phyloP scores from a whole-genome alignment of 2,329 filamentous ascomycete species.

The Xylariales sp. region DNA sequence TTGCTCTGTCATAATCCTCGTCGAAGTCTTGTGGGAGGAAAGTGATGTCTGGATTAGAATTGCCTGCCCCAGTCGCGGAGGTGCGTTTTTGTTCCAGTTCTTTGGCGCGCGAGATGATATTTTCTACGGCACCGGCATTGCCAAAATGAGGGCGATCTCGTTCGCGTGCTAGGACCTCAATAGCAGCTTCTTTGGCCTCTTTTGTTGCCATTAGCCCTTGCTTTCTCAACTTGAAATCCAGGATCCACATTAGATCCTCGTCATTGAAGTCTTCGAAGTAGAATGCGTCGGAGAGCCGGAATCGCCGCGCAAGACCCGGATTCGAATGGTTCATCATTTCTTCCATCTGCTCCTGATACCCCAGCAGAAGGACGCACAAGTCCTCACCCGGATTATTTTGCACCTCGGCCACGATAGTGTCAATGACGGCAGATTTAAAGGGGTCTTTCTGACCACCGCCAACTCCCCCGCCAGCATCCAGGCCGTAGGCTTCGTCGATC shows the following conservation, averaged over 20 bases:
- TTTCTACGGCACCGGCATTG: constrained; percentile 81
- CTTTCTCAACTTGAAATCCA: constrained; percentile 71
- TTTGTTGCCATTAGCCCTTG: constrained; percentile 65
- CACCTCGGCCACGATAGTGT: constrained; percentile 79
- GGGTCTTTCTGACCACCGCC: constrained; percentile 43
- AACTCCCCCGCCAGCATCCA: constrained; percentile 55
- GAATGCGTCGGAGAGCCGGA: constrained; percentile 70
- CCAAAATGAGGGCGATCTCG: constrained; percentile 75
- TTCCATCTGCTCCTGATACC: constrained; percentile 76
- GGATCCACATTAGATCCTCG: constrained; percentile 66
- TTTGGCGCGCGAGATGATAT: constrained; percentile 70
- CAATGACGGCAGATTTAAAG: constrained; percentile 74
- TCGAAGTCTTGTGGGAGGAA: constrained; percentile 60
- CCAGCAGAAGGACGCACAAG: constrained; percentile 76
- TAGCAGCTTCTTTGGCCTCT: constrained; percentile 63
- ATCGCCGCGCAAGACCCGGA: constrained; percentile 76
- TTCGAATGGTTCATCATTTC: constrained; percentile 81
- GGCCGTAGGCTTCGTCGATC: constrained; percentile 82
- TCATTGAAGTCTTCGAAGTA: constrained; percentile 75
- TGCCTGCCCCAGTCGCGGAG: constrained; percentile 16
- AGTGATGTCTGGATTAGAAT: not conserved
- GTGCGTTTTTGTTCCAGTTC: constrained; percentile 58
- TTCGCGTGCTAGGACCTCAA: constrained; percentile 69
- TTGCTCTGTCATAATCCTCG: constrained; percentile 60
- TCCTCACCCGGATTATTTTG: constrained; percentile 78